Conservation (phyloP, 805 yeast genomes). For the Pichia deserticola region DNA sequence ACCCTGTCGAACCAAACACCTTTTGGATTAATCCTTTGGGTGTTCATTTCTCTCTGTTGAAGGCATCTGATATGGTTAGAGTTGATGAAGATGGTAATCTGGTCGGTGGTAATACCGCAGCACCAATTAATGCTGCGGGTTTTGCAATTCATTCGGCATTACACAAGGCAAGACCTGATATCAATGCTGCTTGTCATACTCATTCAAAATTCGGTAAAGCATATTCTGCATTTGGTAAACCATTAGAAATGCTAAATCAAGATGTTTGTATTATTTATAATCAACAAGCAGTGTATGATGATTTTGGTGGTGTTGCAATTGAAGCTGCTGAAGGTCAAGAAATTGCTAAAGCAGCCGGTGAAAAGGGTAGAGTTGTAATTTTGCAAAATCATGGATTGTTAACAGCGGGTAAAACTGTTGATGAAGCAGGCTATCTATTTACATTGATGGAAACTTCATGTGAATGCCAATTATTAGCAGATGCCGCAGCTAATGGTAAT, state of each 20-base stretch:
- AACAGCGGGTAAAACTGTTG: conserved; percentile 63
- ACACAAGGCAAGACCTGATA: conserved; percentile 62
- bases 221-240: conserved; percentile 55
- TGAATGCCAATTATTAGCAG: conserved; percentile 58
- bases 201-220: conserved; percentile 62
- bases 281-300: conserved; percentile 53
- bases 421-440: conserved; percentile 65
- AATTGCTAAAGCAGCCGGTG: conserved; percentile 55
- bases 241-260: conserved; percentile 73
- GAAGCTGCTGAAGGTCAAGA: conserved; percentile 55
- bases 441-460: conserved; percentile 58
- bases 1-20: conserved; percentile 70
- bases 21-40: conserved; percentile 90
- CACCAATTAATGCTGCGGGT: conserved; percentile 59
- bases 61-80: conserved; percentile 56
- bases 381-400: conserved; percentile 67
- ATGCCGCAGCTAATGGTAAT: conserved; percentile 38
- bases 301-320: conserved; percentile 75
- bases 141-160: conserved; percentile 62
- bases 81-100: conserved; percentile 57
- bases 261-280: conserved; percentile 65
- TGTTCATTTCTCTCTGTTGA: conserved; percentile 58
- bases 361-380: conserved; percentile 45
- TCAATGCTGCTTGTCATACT: conserved; percentile 66
- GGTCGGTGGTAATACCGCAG: conserved; percentile 44